Evolutionary conservation across 2,329 filamentous ascomycete species (phyloP).

Genomic region (Claviceps sp.): DNA sequence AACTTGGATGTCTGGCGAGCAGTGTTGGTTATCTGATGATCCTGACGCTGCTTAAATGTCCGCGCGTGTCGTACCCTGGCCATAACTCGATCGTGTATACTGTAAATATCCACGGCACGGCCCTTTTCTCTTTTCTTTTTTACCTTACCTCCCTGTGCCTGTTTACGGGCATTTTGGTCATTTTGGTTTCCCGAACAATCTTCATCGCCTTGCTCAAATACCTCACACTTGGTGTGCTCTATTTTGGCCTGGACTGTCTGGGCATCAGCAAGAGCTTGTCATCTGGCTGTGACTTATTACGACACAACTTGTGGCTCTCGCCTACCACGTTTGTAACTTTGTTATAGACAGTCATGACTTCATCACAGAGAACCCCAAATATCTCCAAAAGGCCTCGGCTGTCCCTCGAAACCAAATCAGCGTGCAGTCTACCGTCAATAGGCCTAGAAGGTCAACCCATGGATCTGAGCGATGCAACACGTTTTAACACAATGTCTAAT

Average conservation of each 20-base stretch:
- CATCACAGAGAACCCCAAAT: slow-evolving; percentile 8
- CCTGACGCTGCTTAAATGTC: neutral
- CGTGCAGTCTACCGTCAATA: slow-evolving; percentile 23
- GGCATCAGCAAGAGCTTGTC: neutral
- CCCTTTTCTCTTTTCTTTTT: neutral
- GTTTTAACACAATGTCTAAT: slow-evolving; percentile 54
- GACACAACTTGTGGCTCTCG: neutral
- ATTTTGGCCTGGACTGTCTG: neutral
- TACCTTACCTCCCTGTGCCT: neutral
- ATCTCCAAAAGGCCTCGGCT: slow-evolving; percentile 38
- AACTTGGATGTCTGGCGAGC: neutral
- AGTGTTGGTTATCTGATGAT: neutral
- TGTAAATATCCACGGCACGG: neutral
- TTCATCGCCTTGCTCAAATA: neutral
- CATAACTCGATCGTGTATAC: neutral
- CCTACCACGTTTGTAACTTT: neutral
- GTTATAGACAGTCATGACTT: slow-evolving; percentile 9
- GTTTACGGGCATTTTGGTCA: neutral
- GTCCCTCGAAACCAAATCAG: slow-evolving; percentile 40
- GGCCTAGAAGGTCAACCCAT: slow-evolving; percentile 21
- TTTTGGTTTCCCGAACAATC: neutral
- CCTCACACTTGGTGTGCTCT: neutral
- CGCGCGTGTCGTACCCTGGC: neutral
- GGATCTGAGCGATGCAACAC: slow-evolving; percentile 45
- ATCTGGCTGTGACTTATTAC: neutral